Percentiles rank a stretch among this genome's conserved stretches.
phyloP scores from a whole-genome alignment of 305 asterid species.

The Andrographis paniculata region DNA sequence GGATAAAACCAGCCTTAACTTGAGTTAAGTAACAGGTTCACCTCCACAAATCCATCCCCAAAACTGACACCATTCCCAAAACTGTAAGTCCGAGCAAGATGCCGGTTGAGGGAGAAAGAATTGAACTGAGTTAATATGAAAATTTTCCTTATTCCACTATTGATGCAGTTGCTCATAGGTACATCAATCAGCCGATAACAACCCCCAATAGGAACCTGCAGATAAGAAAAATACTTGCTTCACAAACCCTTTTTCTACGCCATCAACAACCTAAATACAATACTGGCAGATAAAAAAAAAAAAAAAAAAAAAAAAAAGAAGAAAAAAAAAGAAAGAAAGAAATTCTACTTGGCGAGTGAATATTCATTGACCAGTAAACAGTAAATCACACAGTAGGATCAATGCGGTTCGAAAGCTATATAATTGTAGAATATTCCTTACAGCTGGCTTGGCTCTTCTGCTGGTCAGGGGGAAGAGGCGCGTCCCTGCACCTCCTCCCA shows the following conservation, averaged over 20 bases:
- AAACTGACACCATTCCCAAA: slow-evolving; percentile 77
- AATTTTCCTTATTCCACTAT: slow-evolving; percentile 84
- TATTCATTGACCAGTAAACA: no score
- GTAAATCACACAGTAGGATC: no score
- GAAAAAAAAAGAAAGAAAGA: no score
- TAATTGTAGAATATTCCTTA: slow-evolving; percentile 24
- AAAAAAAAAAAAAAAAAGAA: no score
- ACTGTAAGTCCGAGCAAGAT: slow-evolving; percentile 76
- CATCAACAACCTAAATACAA: no score
- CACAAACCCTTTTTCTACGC: not conserved
- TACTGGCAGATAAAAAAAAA: no score
- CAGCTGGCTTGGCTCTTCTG: slow-evolving; percentile 93
- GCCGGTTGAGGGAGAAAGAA: slow-evolving; percentile 92
- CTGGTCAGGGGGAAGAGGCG: slow-evolving; percentile 96
- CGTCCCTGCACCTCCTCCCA: slow-evolving; percentile 98
- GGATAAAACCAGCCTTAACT: no score
- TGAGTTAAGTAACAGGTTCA: slow-evolving; percentile 26
- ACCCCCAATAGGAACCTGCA: slow-evolving; percentile 93
- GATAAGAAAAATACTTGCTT: slow-evolving; percentile 3
- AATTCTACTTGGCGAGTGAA: no score
- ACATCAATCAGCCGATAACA: slow-evolving; percentile 91
- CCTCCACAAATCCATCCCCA: slow-evolving; percentile 99
- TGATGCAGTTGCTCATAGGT: slow-evolving; percentile 97
- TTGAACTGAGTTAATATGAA: slow-evolving; percentile 90
- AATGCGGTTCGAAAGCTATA: not conserved